Percentiles rank a stretch among this genome's conserved stretches.
Conservation (phyloP, 1,284 basidiomycete genomes). For the Cryptococcus amylolentus region DNA sequence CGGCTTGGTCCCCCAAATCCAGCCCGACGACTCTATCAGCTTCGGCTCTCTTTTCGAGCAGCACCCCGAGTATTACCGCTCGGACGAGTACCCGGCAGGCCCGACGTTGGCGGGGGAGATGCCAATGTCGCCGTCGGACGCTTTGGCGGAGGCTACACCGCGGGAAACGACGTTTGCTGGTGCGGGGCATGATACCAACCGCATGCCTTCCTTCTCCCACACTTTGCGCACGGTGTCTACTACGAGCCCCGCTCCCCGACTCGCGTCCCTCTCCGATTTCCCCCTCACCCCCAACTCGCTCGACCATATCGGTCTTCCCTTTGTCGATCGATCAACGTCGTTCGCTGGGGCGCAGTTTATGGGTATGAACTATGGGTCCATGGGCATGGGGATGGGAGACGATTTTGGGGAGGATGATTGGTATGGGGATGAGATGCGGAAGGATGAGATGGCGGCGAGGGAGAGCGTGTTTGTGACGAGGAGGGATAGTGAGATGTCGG, state of each 20-base stretch:
- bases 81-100: constrained; percentile 3
- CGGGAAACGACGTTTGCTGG: background rate
- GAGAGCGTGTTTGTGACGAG: no score
- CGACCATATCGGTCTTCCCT: background rate
- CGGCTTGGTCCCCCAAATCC: background rate
- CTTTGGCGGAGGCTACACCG: background rate
- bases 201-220: constrained; percentile 2
- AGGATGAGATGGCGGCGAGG: no score
- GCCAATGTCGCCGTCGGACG: constrained; percentile 7
- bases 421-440: no score
- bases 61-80: background rate
- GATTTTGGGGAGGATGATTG: no score
- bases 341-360: constrained; percentile 2
- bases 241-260: constrained; percentile 1
- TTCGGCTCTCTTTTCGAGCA: constrained; percentile 1
- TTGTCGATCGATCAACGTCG: constrained; percentile 9
- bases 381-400: constrained; percentile 5
- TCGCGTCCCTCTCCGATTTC: constrained; percentile 11
- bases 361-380: background rate
- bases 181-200: constrained; percentile 5
- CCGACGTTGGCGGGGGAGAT: constrained; percentile 9
- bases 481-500: no score
- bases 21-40: background rate
- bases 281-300: constrained; percentile 7
- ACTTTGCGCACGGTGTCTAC: constrained; percentile 5